These are phyloP conservation scores for Mycena albidolilacea DNA, from an alignment of 768 basidiomycete genomes.

Conservation along the genomic window DNA sequence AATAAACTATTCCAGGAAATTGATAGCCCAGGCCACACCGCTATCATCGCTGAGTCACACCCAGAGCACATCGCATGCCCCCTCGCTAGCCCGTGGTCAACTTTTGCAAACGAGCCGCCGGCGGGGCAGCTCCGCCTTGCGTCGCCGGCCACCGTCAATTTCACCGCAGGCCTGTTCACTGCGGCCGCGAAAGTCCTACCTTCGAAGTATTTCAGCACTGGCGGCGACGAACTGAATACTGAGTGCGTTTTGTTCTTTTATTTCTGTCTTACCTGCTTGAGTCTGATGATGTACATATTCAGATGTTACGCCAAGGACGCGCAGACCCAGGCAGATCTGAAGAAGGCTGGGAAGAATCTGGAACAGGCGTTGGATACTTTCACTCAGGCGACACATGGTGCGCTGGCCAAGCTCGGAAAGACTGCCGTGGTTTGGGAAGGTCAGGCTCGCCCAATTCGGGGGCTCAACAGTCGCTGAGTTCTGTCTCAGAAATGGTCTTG, in stretches of 20 bases:
- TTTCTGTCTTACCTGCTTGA: background rate
- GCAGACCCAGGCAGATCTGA: slow-evolving; percentile 69
- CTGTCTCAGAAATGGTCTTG: slow-evolving; percentile 76
- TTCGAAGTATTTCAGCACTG: slow-evolving; percentile 79
- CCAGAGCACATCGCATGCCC: slow-evolving; percentile 84
- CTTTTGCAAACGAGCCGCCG: slow-evolving; percentile 82
- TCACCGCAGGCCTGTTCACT: slow-evolving; percentile 68
- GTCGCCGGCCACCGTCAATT: slow-evolving; percentile 70
- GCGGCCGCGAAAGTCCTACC: slow-evolving; percentile 68
- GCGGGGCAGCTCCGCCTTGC: slow-evolving; percentile 88
- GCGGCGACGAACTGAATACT: slow-evolving; percentile 86
- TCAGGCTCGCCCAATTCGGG: slow-evolving; percentile 34
- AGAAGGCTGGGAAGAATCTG: slow-evolving; percentile 65
- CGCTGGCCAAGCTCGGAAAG: slow-evolving; percentile 71
- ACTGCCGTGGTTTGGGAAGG: slow-evolving; percentile 90
- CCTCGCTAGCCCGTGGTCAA: slow-evolving; percentile 68
- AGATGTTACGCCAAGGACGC: slow-evolving; percentile 75
- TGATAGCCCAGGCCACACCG: slow-evolving; percentile 89
- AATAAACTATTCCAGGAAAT: slow-evolving; percentile 69
- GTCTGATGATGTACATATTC: background rate
- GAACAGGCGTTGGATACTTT: slow-evolving; percentile 77
- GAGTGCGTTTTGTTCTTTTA: slow-evolving; percentile 38
- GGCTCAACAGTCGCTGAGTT: slow-evolving; percentile 47
- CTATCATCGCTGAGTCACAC: slow-evolving; percentile 71
- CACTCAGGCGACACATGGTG: slow-evolving; percentile 70